Base-by-base conservation (phyloP, 208 protist genomes). In the Leishmania guyanensis region DNA sequence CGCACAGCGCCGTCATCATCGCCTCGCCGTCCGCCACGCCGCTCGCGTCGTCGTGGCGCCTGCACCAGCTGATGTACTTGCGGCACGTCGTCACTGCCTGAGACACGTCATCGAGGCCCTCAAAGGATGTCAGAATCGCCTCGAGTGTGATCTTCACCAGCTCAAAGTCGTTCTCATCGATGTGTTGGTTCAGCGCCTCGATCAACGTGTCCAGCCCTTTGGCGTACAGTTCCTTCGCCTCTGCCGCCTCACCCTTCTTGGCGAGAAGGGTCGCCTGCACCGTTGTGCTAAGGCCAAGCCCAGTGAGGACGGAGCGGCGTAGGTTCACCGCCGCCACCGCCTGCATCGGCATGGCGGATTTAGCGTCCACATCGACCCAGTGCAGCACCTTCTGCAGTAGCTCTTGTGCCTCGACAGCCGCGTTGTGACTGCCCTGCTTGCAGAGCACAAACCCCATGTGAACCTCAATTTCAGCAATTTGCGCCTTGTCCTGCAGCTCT, bases 51-150 rank as follows among this genome's bases (percentile, higher is more conserved):
- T 93, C 71, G 81, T 96, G 92, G 1, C 95, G 91, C 58, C 74
- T 80, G 83, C 95, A 98, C 93, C 93, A 98, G 83, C 93, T 93
- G 71, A 96, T 86, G 83, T 97, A 96, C 86, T 98, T 98, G 79
- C 89, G 88, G 46, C 88, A 92, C 26, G 95, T 97, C 33, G 88
- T 86, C 22, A 95, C 85, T 14, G 95, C 95, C 85, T 98, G 95
- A 22, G 84, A 71, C 29, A 85, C 83, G 73, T 98, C 95, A 20
- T 85, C 84, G n/a, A 98, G 86, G n/a, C 90, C 93, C 72, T 95
- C 93, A 80, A 98, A 98, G 82, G 92, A 98, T 26, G 89, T 74
- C 64, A 96, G 39, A 43, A 97, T 92, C 43, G 83, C 75, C 77
- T 88, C 58, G 43, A 98, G 89, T 33, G 91, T 95, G 33, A 74